Evolutionary conservation across 2,329 filamentous ascomycete genomes (phyloP), one percentile per base, ranked within the genome.

Genomic region (Zasmidium cellare): DNA sequence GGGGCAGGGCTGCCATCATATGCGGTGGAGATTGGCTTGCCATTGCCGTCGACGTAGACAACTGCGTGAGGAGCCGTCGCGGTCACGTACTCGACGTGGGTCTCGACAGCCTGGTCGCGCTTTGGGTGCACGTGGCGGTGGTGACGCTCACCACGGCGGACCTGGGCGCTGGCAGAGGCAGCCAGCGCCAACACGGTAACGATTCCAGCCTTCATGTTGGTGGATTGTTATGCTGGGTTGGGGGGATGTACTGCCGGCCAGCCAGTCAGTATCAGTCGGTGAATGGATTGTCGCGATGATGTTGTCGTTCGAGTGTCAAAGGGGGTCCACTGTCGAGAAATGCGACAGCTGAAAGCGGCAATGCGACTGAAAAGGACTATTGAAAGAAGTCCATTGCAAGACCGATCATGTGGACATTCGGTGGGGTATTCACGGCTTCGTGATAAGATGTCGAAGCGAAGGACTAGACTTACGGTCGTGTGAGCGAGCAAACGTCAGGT

Each of bases 11-110:
- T n/a, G 31, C 28, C 53, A 11, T 46, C 44, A 7, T 46, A 46
- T 52, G 48, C 54, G 49, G 60, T 71, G 20, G 75, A 77, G 59
- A 85, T 63, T 2, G 79, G 75, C n/a, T 79, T 76, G 55, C 84
- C 84, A 57, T 80, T 70, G 62, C 82, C 74, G 67, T 89, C 80
- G 47, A 88, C 83, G 72, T 83, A 88, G 66, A 88, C 79, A 24
- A 86, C 70, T 20, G 80, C 78, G 51, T 82, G 76, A 57, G 81
- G 75, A 5, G 79, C 76, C 9, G 76, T 64, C 41, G 79, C 74
- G 41, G 77, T 80, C 12, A 77, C 71, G 28, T 69, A 62, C 50
- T 65, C 54, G 54, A 69, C 63, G 45, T 71, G 69, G 46, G 75
- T 72, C 48, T 76, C 65, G 38, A 62, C 55, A 2, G 59, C 58